Conservation (phyloP, 208 protist species). For the Crithidia fasciculata region DNA sequence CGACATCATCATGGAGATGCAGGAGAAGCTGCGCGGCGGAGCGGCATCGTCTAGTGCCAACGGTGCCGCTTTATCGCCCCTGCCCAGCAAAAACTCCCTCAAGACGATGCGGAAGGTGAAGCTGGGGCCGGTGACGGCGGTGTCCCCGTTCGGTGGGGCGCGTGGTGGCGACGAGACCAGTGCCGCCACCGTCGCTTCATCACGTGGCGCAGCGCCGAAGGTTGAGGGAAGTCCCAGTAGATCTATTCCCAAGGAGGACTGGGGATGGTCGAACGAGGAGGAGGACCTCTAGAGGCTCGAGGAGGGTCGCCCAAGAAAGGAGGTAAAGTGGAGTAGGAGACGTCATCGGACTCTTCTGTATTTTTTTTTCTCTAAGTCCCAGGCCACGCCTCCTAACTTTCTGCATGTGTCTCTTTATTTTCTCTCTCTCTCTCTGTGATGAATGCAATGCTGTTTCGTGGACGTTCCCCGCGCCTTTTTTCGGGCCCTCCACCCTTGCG, state of each 20-base stretch:
- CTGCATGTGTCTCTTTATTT: neutral
- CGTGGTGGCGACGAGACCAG: neutral
- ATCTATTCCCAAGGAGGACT: neutral
- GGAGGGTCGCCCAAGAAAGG: neutral
- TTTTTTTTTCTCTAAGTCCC: neutral
- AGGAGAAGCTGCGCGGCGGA: conserved; percentile 1
- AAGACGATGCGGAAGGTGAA: conserved; percentile 22
- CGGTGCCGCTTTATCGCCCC: neutral
- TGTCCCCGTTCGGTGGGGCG: neutral
- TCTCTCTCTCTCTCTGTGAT: neutral
- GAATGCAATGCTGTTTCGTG: neutral
- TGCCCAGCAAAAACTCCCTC: conserved; percentile 12
- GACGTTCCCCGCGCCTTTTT: no score
- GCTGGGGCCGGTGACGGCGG: neutral
- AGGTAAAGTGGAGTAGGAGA: neutral
- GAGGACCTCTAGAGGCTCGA: neutral
- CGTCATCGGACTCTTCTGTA: neutral
- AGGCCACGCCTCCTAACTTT: no score
- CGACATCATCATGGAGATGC: conserved; percentile 11
- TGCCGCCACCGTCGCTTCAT: neutral
- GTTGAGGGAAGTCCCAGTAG: neutral
- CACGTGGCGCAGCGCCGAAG: neutral
- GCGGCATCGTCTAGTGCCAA: no score
- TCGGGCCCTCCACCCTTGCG: no score
- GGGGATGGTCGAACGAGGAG: conserved; percentile 24